These are phyloP conservation scores for Populus hybrid DNA, from an alignment of 441 rosid genomes.

Conservation along the genomic window DNA sequence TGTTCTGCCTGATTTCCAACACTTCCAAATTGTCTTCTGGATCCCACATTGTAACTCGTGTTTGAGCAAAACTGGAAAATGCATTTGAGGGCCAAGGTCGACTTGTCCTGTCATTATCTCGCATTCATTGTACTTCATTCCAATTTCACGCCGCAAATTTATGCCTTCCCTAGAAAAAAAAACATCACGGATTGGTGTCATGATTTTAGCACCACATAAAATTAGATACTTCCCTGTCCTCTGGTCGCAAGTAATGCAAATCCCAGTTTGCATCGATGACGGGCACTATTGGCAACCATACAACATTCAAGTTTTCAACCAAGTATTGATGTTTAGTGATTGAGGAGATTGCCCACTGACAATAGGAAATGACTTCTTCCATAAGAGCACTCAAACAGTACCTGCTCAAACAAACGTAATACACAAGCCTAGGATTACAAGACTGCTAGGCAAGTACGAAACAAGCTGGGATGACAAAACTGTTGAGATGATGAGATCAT, in stretches of 20 bases:
- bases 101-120: not conserved
- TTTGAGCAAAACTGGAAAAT: too few relatives aligned
- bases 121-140: not conserved
- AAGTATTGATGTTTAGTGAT: not conserved
- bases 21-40: too few relatives aligned
- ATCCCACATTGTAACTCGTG: too few relatives aligned
- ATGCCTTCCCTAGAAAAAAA: not conserved
- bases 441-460: not conserved
- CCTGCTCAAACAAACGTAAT: not conserved
- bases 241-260: not conserved
- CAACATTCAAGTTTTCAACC: not conserved
- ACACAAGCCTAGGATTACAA: not conserved
- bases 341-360: not conserved
- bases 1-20: too few relatives aligned
- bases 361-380: not conserved
- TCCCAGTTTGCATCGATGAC: not conserved
- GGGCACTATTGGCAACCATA: not conserved
- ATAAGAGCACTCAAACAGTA: not conserved
- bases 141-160: not conserved
- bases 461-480: conserved; percentile 19
- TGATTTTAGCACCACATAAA: not conserved
- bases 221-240: not conserved
- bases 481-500: conserved; percentile 17
- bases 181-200: not conserved
- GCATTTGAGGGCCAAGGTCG: too few relatives aligned